Evolutionary conservation across 345 rosid species (phyloP).

Genomic region (Brassica juncea): DNA sequence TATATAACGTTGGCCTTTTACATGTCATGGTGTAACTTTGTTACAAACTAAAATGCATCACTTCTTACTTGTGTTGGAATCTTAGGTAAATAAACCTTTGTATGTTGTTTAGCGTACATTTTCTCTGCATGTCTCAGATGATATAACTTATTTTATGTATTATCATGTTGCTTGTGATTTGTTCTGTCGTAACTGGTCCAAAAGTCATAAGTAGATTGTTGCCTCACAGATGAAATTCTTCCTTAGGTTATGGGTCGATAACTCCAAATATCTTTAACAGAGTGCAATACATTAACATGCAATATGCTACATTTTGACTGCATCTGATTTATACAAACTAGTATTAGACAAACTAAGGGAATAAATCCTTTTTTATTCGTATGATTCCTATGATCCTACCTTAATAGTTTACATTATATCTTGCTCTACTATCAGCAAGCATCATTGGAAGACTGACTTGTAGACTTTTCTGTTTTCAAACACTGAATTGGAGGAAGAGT

Average conservation of each 20-base stretch:
- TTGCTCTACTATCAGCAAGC: slow-evolving; percentile 49
- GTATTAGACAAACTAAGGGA: slow-evolving; percentile 21
- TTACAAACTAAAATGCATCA: slow-evolving; percentile 12
- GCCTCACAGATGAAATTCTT: slow-evolving; percentile 1
- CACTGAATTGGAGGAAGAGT: slow-evolving; percentile 69
- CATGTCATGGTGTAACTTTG: slow-evolving; percentile 12
- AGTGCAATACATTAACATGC: slow-evolving; percentile 10
- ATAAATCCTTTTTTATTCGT: slow-evolving; percentile 11
- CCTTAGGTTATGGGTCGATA: slow-evolving; percentile 10
- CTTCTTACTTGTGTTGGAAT: slow-evolving; percentile 19
- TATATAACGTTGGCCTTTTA: slow-evolving; percentile 3
- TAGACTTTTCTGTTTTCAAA: slow-evolving; percentile 51
- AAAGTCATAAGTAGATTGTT: slow-evolving; percentile 7
- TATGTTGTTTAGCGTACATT: slow-evolving; percentile 8
- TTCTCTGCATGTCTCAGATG: slow-evolving; percentile 11
- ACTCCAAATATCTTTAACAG: slow-evolving; percentile 10
- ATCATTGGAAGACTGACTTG: slow-evolving; percentile 35
- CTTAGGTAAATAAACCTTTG: slow-evolving; percentile 1
- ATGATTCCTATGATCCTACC: slow-evolving; percentile 20
- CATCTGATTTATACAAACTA: slow-evolving; percentile 24
- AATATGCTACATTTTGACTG: slow-evolving; percentile 11
- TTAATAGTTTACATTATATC: slow-evolving; percentile 14
- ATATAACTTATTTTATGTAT: neutral
- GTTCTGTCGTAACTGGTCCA: slow-evolving; percentile 10
- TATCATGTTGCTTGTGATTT: neutral